Percentiles rank a stretch among this genome's conserved stretches.
Conservation (phyloP, 2,329 filamentous ascomycete genomes). For the Neurospora crassa region DNA sequence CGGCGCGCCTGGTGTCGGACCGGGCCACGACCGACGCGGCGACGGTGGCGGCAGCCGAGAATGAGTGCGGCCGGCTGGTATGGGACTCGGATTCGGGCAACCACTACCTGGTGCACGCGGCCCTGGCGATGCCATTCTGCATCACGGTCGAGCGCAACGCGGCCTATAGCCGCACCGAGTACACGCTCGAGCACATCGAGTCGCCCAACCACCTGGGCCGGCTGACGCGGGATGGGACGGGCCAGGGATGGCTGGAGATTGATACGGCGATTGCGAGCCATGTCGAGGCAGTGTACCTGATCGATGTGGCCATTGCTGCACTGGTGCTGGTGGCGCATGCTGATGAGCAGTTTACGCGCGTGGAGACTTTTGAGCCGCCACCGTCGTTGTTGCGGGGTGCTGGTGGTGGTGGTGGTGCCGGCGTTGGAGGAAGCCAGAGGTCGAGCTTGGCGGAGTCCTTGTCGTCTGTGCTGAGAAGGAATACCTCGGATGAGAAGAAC, state of each 20-base stretch:
- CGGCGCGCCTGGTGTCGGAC: slow-evolving; percentile 53
- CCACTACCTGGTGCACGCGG: slow-evolving; percentile 55
- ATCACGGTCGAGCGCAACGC: slow-evolving; percentile 48
- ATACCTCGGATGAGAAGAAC: slow-evolving; percentile 15
- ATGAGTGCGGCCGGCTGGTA: slow-evolving; percentile 61
- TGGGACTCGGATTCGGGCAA: slow-evolving; percentile 54
- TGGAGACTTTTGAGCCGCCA: slow-evolving; percentile 51
- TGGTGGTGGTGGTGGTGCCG: slow-evolving; percentile 11
- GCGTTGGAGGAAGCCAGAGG: slow-evolving; percentile 19
- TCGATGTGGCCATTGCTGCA: slow-evolving; percentile 52
- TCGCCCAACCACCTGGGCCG: slow-evolving; percentile 50
- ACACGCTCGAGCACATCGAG: slow-evolving; percentile 56
- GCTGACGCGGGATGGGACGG: slow-evolving; percentile 50
- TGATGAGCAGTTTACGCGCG: slow-evolving; percentile 41
- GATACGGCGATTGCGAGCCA: slow-evolving; percentile 50
- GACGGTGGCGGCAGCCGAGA: slow-evolving; percentile 53
- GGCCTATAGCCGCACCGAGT: slow-evolving; percentile 52
- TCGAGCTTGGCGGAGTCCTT: slow-evolving; percentile 1
- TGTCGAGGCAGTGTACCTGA: slow-evolving; percentile 51
- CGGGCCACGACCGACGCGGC: slow-evolving; percentile 44
- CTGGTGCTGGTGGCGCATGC: slow-evolving; percentile 48
- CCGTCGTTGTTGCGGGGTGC: slow-evolving; percentile 25
- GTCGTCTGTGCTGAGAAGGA: slow-evolving; percentile 11
- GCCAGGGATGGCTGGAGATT: slow-evolving; percentile 50
- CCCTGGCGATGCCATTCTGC: slow-evolving; percentile 53